A percentile compares a stretch with the other conserved stretches of the same genome.
Evolutionary conservation across 345 rosid species (phyloP).

Genomic region (Iberis pinnata): DNA sequence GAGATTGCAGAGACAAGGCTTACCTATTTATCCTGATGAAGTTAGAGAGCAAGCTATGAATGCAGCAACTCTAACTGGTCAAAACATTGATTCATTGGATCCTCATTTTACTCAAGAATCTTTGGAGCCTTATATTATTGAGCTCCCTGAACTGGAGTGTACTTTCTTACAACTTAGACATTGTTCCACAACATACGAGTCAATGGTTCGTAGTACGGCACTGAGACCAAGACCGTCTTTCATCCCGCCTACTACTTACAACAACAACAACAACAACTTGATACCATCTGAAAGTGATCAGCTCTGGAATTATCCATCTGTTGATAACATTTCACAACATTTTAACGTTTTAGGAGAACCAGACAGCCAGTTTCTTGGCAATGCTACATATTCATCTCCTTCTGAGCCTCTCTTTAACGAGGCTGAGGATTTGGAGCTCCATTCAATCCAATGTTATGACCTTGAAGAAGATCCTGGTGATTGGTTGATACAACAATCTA

Average conservation of each 20-base stretch:
- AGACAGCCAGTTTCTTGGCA: constrained; percentile 38
- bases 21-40: constrained; percentile 55
- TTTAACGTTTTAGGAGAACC: constrained; percentile 27
- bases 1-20: constrained; percentile 48
- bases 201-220: constrained; percentile 1
- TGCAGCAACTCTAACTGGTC: constrained; percentile 33
- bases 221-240: neutral
- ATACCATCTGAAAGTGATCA: constrained; percentile 4
- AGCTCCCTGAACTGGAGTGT: constrained; percentile 46
- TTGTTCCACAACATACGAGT: neutral
- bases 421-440: constrained; percentile 57
- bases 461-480: constrained; percentile 29
- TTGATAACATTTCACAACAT: constrained; percentile 21
- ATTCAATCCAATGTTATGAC: constrained; percentile 60
- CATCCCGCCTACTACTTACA: constrained; percentile 12
- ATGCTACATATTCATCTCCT: constrained; percentile 39
- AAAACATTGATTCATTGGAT: constrained; percentile 21
- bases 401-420: constrained; percentile 33
- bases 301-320: constrained; percentile 14
- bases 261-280: no score
- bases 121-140: constrained; percentile 30
- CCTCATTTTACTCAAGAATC: constrained; percentile 33
- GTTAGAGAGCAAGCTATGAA: constrained; percentile 35
- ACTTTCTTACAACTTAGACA: constrained; percentile 32
- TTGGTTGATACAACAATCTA: constrained; percentile 30